Evolutionary conservation across 352 stramenopile genomes (phyloP).

Genomic region (Proteromonas lacertae): DNA sequence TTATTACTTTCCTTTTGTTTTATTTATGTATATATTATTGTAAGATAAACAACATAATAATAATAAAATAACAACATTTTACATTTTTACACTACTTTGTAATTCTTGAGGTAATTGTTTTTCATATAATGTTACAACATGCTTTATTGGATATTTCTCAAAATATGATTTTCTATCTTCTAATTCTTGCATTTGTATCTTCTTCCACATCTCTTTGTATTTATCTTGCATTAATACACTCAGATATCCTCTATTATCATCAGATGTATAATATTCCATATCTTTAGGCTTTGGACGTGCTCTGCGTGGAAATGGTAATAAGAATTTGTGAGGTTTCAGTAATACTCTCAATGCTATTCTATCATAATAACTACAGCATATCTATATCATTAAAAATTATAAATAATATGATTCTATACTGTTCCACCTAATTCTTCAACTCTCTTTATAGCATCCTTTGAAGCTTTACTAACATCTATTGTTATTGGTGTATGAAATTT

Average conservation of each 20-base stretch:
- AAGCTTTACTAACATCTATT: slow-evolving; percentile 73
- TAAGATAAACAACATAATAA: no score
- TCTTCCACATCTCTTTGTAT: no score
- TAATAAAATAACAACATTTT: no score
- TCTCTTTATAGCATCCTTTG: slow-evolving; percentile 53
- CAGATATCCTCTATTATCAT: slow-evolving; percentile 78
- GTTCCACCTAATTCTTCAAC: slow-evolving; percentile 61
- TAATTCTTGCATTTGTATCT: no score
- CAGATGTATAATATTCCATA: slow-evolving; percentile 82
- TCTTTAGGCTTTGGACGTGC: slow-evolving; percentile 69
- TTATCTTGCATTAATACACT: no score
- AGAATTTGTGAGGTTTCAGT: slow-evolving; percentile 78
- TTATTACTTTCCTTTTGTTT: no score
- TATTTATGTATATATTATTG: no score
- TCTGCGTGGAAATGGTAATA: slow-evolving; percentile 37
- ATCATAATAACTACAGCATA: slow-evolving; percentile 47
- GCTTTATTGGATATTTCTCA: no score
- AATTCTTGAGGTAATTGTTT: no score
- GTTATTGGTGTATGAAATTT: slow-evolving; percentile 44
- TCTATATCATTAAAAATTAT: neutral
- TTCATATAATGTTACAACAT: no score
- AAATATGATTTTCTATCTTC: no score
- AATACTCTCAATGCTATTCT: slow-evolving; percentile 54
- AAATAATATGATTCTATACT: slow-evolving; percentile 39
- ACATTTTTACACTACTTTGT: no score